phyloP scores from a whole-genome alignment of 2,329 filamentous ascomycete genomes.

The Talaromyces piceae region DNA sequence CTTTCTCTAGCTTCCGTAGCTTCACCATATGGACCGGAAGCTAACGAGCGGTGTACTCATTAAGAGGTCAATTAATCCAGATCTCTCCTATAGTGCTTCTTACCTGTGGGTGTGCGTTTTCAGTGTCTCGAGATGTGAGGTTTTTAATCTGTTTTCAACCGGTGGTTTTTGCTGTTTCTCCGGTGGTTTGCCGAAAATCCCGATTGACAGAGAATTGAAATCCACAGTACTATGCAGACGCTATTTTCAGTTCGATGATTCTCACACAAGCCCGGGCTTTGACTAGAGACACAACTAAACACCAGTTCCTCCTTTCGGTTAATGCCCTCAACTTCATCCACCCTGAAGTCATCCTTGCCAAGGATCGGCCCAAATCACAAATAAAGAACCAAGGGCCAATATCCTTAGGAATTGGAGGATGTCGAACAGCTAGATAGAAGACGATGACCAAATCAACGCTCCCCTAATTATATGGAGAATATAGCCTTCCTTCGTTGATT shows the following conservation, averaged over 20 bases:
- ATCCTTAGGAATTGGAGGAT: not conserved
- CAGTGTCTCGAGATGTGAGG: too few relatives aligned
- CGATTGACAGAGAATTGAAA: not conserved
- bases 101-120: too few relatives aligned
- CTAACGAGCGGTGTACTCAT: too few relatives aligned
- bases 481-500: not conserved
- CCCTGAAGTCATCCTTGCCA: not conserved
- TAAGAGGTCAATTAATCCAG: too few relatives aligned
- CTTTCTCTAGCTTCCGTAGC: too few relatives aligned
- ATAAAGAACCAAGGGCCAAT: not conserved
- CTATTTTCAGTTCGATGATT: not conserved
- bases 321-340: not conserved
- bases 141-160: too few relatives aligned
- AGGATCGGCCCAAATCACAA: not conserved
- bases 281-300: not conserved
- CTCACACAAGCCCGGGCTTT: not conserved
- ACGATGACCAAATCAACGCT: not conserved
- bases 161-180: not conserved
- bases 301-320: not conserved
- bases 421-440: not conserved
- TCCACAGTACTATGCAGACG: not conserved
- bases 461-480: not conserved
- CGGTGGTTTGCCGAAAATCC: not conserved
- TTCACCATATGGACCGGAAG: too few relatives aligned
- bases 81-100: too few relatives aligned